A percentile compares a stretch with the other conserved stretches of the same genome.
phyloP scores from a whole-genome alignment of 2,329 filamentous ascomycete genomes.

The Cytospora piceae region DNA sequence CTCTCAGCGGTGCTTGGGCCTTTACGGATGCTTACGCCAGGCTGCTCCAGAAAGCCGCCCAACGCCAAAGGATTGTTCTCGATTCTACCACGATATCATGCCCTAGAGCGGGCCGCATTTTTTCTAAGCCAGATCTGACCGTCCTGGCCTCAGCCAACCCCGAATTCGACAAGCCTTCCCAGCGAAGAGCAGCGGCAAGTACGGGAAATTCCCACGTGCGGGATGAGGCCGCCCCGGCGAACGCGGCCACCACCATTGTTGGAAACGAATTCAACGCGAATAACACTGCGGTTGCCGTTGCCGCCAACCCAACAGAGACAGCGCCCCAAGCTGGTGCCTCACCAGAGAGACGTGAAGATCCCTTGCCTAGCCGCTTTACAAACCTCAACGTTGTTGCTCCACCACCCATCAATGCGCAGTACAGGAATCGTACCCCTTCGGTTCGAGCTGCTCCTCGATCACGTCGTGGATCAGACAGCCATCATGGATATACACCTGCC shows the following conservation, averaged over 20 bases:
- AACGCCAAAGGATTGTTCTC: slow-evolving; percentile 1
- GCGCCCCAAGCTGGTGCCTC: background rate
- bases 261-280: background rate
- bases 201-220: background rate
- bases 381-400: background rate
- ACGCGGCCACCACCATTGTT: background rate
- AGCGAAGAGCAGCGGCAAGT: background rate
- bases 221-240: background rate
- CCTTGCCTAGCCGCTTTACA: background rate
- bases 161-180: slow-evolving; percentile 16
- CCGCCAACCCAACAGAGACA: background rate
- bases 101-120: background rate
- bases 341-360: slow-evolving; percentile 1
- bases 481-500: background rate
- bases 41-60: slow-evolving; percentile 9
- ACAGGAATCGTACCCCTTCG: slow-evolving; percentile 7
- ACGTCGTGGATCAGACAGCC: background rate
- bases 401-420: slow-evolving; percentile 4
- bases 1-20: slow-evolving; percentile 3
- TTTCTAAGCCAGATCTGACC: slow-evolving; percentile 6
- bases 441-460: background rate
- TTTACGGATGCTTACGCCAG: slow-evolving; percentile 14
- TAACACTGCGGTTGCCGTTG: no score
- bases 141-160: slow-evolving; percentile 24
- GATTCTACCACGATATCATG: slow-evolving; percentile 17